A percentile compares a stretch with the other conserved stretches of the same genome.
Evolutionary conservation across 345 rosid genomes (phyloP).

Genomic region (Melastoma malabathricum): DNA sequence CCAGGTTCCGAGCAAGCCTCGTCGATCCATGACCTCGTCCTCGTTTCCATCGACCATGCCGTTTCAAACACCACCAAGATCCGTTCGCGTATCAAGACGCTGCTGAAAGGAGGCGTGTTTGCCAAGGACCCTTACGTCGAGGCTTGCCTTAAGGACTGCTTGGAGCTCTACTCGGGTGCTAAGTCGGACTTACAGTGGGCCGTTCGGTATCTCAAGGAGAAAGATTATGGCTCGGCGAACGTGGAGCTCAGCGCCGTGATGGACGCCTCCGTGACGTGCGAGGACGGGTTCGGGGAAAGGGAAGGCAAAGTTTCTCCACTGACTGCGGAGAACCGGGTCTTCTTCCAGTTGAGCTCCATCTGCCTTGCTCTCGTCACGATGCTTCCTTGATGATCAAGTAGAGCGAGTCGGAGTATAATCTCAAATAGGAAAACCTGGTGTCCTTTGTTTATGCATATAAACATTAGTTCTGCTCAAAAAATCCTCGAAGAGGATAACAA

Average conservation of each 20-base stretch:
- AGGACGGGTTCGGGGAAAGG: conserved; percentile 33
- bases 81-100: conserved; percentile 18
- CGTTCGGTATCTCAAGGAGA: conserved; percentile 17
- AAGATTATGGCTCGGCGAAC: conserved; percentile 18
- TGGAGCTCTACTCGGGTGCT: conserved; percentile 26
- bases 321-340: conserved; percentile 20
- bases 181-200: conserved; percentile 23
- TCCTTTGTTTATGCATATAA: not conserved
- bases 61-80: conserved; percentile 33
- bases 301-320: conserved; percentile 30
- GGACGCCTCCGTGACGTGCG: conserved; percentile 35
- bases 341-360: conserved; percentile 21
- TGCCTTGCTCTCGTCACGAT: conserved; percentile 26
- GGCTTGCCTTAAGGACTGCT: conserved; percentile 36
- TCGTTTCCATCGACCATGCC: conserved; percentile 34
- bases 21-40: conserved; percentile 25
- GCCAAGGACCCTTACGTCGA: conserved; percentile 7
- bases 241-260: conserved; percentile 32
- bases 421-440: not conserved
- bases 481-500: too few species aligned
- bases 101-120: conserved; percentile 13
- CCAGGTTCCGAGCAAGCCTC: conserved; percentile 20
- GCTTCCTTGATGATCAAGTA: conserved; percentile 5
- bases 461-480: too few species aligned
- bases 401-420: not conserved